Evolutionary conservation across 768 basidiomycete species (phyloP).

Genomic region (Kwoniella botswanensis): DNA sequence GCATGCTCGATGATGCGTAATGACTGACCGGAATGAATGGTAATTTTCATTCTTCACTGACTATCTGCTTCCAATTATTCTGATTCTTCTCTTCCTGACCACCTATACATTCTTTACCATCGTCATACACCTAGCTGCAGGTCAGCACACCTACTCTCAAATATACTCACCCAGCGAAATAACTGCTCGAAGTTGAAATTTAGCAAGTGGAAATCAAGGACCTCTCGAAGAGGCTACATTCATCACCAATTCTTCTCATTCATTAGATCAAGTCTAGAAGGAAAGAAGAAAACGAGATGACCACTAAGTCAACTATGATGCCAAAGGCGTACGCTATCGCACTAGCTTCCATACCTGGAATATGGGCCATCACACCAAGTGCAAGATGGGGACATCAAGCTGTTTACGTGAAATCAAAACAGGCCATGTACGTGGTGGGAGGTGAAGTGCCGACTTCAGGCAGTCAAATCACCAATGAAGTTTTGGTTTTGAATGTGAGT

Average conservation of each 20-base stretch:
- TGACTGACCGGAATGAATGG: slow-evolving; percentile 1
- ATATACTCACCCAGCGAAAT: neutral
- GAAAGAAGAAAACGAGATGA: neutral
- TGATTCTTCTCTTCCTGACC: neutral
- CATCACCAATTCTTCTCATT: neutral
- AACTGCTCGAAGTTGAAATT: too few species aligned
- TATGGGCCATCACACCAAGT: slow-evolving; percentile 38
- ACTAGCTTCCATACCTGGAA: slow-evolving; percentile 21
- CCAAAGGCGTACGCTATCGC: slow-evolving; percentile 10
- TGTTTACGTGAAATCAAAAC: slow-evolving; percentile 48
- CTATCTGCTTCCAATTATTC: neutral
- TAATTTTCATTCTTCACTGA: neutral
- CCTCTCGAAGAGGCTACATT: slow-evolving; percentile 47
- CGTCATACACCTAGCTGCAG: neutral
- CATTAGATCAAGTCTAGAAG: neutral
- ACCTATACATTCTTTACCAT: too few species aligned
- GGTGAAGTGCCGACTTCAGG: slow-evolving; percentile 44
- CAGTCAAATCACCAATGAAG: slow-evolving; percentile 55
- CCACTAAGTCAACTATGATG: neutral
- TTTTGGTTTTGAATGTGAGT: slow-evolving; percentile 49
- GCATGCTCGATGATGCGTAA: neutral
- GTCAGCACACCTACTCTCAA: neutral
- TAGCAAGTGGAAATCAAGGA: neutral
- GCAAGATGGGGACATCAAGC: slow-evolving; percentile 57
- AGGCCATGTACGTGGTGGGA: slow-evolving; percentile 55